These are phyloP conservation scores for Fusarium dlaminii DNA, from an alignment of 2,329 filamentous ascomycete species.

Conservation along the genomic window DNA sequence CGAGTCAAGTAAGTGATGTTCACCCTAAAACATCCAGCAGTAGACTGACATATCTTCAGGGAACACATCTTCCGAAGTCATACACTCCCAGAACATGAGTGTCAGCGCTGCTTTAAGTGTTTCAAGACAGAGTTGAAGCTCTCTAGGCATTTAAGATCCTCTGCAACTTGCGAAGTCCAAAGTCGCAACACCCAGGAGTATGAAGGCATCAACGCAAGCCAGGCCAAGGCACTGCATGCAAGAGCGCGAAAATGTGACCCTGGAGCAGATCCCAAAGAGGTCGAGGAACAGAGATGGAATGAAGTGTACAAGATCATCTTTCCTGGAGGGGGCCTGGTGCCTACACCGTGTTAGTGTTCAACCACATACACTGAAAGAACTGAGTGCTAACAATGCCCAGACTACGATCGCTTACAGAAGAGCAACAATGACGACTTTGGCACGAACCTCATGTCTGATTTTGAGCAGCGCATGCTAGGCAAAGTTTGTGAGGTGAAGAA, in stretches of 20 bases:
- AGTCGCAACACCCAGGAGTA: background rate
- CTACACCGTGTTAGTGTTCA: slow-evolving; percentile 26
- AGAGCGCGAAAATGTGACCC: background rate
- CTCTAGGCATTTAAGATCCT: slow-evolving; percentile 1
- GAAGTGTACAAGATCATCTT: slow-evolving; percentile 26
- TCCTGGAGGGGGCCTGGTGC: slow-evolving; percentile 1
- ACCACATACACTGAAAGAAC: background rate
- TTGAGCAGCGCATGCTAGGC: background rate
- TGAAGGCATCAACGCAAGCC: slow-evolving; percentile 14
- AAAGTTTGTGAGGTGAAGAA: background rate
- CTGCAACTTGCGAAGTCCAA: slow-evolving; percentile 4
- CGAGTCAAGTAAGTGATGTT: slow-evolving; percentile 23
- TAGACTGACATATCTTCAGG: background rate
- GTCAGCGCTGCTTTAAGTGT: slow-evolving; percentile 14
- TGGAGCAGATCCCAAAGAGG: background rate
- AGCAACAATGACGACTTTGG: background rate
- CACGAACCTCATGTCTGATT: background rate
- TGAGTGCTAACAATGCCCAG: slow-evolving; percentile 8
- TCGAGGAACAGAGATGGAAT: slow-evolving; percentile 26
- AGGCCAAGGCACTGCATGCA: slow-evolving; percentile 2
- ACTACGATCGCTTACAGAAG: slow-evolving; percentile 5
- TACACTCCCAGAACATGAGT: slow-evolving; percentile 13
- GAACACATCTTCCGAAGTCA: slow-evolving; percentile 30
- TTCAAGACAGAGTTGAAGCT: slow-evolving; percentile 1
- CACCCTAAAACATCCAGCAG: background rate